Percentiles rank a stretch among this genome's conserved stretches.
Conservation (phyloP, 2,329 filamentous ascomycete genomes). For the Sarocladium brachiariae region DNA sequence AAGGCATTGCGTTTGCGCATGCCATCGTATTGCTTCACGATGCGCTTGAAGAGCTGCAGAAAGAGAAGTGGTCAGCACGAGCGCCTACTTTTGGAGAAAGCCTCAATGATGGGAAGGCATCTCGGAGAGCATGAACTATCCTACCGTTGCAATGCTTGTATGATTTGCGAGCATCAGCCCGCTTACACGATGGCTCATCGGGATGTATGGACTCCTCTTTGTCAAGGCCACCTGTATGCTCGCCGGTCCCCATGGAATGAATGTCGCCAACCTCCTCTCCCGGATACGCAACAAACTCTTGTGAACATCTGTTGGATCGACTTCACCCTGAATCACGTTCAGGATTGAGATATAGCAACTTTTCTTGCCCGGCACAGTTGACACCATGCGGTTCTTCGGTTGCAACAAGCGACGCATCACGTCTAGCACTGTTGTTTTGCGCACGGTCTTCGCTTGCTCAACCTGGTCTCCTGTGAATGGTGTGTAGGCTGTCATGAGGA, state of each 20-base stretch:
- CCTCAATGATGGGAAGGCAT: too few relatives aligned
- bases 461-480: constrained; percentile 96
- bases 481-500: constrained; percentile 97
- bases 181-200: constrained; percentile 88
- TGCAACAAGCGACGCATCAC: constrained; percentile 94
- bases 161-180: constrained; percentile 98
- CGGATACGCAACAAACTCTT: constrained; percentile 95
- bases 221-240: constrained; percentile 96
- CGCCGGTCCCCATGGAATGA: constrained; percentile 97
- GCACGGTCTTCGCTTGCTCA: constrained; percentile 93
- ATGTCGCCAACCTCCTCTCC: constrained; percentile 86
- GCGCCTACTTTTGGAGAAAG: too few relatives aligned
- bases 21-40: constrained; percentile 84
- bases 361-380: constrained; percentile 88
- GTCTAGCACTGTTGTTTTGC: constrained; percentile 95
- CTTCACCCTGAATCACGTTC: constrained; percentile 98
- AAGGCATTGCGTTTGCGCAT: constrained; percentile 97
- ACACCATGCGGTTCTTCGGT: constrained; percentile 99
- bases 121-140: constrained; percentile 19
- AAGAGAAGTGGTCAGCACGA: neutral
- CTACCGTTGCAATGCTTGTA: constrained; percentile 85
- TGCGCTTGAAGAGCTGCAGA: constrained; percentile 76
- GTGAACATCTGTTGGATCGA: constrained; percentile 95
- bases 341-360: constrained; percentile 99
- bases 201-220: constrained; percentile 92